Evolutionary conservation across 129 eudicot genomes (phyloP).

Genomic region (Heracleum sosnowskyi): DNA sequence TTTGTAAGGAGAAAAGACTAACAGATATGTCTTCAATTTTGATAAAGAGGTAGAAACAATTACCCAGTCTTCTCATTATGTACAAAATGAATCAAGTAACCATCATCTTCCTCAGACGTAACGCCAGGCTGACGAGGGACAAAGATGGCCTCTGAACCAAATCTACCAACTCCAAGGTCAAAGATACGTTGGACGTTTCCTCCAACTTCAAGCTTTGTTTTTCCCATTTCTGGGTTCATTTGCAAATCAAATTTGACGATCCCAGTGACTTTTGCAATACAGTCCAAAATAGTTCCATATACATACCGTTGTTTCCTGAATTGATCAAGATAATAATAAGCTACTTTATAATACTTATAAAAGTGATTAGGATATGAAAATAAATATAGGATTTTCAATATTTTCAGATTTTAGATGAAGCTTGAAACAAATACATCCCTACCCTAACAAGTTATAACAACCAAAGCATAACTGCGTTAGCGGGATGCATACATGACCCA

Average conservation of each 20-base stretch:
- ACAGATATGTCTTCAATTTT: not conserved
- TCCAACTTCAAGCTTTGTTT: conserved; percentile 74
- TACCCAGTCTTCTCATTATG: conserved; percentile 93
- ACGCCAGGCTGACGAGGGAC: conserved; percentile 58
- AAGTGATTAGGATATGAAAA: not conserved
- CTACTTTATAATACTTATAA: not conserved
- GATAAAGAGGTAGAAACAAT: not conserved
- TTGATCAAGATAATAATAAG: conserved; percentile 3
- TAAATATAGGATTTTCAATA: not conserved
- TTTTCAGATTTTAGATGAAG: not conserved
- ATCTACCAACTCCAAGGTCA: conserved; percentile 75
- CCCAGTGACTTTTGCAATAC: conserved; percentile 73
- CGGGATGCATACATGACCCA: not conserved
- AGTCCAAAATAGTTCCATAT: conserved; percentile 71
- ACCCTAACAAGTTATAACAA: not conserved
- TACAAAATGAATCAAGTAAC: conserved; percentile 79
- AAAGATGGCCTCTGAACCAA: conserved; percentile 91
- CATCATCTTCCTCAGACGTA: conserved; percentile 83
- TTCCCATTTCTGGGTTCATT: conserved; percentile 63
- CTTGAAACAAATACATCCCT: not conserved
- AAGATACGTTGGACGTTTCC: conserved; percentile 73
- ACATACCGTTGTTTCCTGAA: conserved; percentile 88
- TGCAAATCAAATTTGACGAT: conserved; percentile 86
- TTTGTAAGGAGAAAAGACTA: not conserved
- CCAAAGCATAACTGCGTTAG: not conserved